Base-by-base conservation (phyloP, 1,284 basidiomycete species). In the Omphalotus olearius region DNA sequence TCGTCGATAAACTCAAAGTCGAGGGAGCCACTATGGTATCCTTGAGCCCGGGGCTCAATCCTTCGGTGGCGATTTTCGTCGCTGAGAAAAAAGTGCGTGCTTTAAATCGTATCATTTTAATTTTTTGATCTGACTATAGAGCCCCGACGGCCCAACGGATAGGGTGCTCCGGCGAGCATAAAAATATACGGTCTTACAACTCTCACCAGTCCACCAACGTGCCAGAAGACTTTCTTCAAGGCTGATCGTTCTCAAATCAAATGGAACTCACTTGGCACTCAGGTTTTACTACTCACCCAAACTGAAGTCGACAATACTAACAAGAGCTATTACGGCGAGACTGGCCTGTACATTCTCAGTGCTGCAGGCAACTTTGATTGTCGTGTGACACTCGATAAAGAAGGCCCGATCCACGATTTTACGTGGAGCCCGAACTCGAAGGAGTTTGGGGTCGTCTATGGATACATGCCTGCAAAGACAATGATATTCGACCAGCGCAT, bases 311-410 rank as follows among this genome's bases (percentile, higher is more conserved):
- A 99, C 68, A 91, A 92, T 67, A 90, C 92, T 30, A 96, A 96
- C 70, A 98, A 93, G 78, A 95, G 88, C 62, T 99, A 99, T 70
- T 99, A 98, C 60, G 97, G 96, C 54, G 95, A 98, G 74, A 97
- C 94, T 7, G 92, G 93, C 58, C 74, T 99, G 60, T 98, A 97
- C 69, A 80, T 98, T 44, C 82, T 98, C 59, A 92, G 86, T 56
- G 85, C 93, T n/a, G 86, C 91, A n/a, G 95, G 96, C 35, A 90
- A 91, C 60, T 98, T 95, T 60, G 95, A 98, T 67, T 94, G 92
- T 66, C 80, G 93, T 23, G 89, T 99, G 33, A 82, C 85, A 3
- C 77, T 98, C 37, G 95, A 98, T 73, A 98, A 97, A 74, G 95
- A 98, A 58, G 97, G 97, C 1, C 94, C 94, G 1, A 93, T 99